Evolutionary conservation across 106 monocot genomes (phyloP), one percentile per base, ranked within the genome.

Genomic region (Acanthochlamys bracteata): DNA sequence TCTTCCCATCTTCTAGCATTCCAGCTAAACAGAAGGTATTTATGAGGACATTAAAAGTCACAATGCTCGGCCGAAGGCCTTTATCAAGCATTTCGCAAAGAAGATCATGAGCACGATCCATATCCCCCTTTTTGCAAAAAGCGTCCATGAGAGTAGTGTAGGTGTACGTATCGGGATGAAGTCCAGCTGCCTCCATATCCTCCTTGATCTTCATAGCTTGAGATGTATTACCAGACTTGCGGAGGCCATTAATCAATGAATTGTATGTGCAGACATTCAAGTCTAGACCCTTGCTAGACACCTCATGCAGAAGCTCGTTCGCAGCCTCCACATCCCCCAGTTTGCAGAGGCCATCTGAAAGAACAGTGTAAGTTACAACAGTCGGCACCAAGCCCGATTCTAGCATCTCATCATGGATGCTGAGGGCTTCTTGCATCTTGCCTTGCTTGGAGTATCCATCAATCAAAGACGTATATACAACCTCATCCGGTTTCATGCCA

Each of bases 1-100:
- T 74, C 45, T 69, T 69, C 14, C 84, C 98, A 60, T 92, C 91
- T 66, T 86, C 81, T 19, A 89, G 11, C 88, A 83, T 88, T 26
- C 85, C 78, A 14, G 57, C 66, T 66, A 54, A 52, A 69, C 98
- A 98, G 70, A 98, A 81, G 0, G 85, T 88, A 63, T 85, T 88
- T 83, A 98, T 98, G 46, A 98, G 60, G 40, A 98, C 92, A 85
- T 91, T 92, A 66, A 92, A 98, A 68, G 98, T 98, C 60, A 98
- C 92, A 41, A 89, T 61, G 23, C 63, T 98, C 7, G 85, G 92
- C 59, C 79, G 74, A 33, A 98, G 52, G 20, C 81, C 81, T 81
- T 75, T 85, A 58, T 77, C 85, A 40, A 98, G 73, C 88, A 98
- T 92, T 76, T 88, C 83, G 14, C 52, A 66, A 13, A 98, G 81